phyloP scores from a whole-genome alignment of 495 filamentous ascomycete species.

The Aspergillus kassunensis region DNA sequence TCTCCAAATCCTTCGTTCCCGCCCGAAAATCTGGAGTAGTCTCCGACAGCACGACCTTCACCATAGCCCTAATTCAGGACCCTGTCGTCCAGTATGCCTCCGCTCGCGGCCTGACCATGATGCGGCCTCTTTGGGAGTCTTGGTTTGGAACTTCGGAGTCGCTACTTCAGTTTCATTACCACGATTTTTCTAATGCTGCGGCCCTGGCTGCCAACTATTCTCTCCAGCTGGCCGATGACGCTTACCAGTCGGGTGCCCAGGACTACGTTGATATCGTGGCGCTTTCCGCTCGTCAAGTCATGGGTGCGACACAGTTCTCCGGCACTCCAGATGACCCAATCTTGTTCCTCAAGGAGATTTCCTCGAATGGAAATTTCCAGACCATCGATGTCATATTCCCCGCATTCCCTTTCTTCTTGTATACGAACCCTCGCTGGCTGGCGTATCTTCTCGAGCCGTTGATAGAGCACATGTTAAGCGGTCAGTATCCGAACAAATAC shows the following conservation, averaged over 20 bases:
- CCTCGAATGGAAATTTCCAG: conserved; percentile 89
- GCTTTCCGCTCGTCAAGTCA: conserved; percentile 83
- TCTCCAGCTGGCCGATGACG: conserved; percentile 69
- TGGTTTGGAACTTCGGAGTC: conserved; percentile 62
- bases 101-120: conserved; percentile 71
- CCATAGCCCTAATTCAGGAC: conserved; percentile 77
- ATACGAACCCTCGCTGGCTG: conserved; percentile 89
- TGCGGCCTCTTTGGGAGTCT: conserved; percentile 84
- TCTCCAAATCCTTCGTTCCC: conserved; percentile 73
- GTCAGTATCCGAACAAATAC: conserved; percentile 87
- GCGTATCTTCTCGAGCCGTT: conserved; percentile 86
- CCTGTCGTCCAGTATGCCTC: conserved; percentile 85
- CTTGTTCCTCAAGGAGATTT: conserved; percentile 93
- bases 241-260: conserved; percentile 49
- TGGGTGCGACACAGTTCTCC: conserved; percentile 85
- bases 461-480: conserved; percentile 85
- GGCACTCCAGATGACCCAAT: conserved; percentile 82
- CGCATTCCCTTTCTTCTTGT: conserved; percentile 89
- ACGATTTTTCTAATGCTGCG: conserved; percentile 62
- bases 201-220: conserved; percentile 74
- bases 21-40: conserved; percentile 18
- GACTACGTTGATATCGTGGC: conserved; percentile 75
- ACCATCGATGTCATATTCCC: conserved; percentile 98
- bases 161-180: conserved; percentile 70
- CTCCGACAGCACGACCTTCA: conserved; percentile 65